Evolutionary conservation across 208 protist species (phyloP).

Genomic region (Phytomonas francai): DNA sequence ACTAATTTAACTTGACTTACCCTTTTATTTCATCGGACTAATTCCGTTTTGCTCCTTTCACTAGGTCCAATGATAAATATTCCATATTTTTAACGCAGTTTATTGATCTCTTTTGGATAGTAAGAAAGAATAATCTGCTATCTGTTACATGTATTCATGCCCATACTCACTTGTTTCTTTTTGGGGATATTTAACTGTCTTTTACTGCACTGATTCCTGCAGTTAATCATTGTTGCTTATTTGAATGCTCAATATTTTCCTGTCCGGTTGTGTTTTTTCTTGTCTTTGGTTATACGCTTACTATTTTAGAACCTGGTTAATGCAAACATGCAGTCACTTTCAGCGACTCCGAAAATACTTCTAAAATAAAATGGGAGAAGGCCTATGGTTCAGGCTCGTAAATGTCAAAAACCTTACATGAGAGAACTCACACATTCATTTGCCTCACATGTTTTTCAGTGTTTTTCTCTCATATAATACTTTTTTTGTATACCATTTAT

Average conservation of each 20-base stretch:
- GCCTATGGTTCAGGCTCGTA: background rate
- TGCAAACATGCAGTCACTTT: background rate
- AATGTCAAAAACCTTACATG: background rate
- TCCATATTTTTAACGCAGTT: background rate
- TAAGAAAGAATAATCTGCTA: background rate
- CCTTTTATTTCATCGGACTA: background rate
- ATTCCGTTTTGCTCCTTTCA: background rate
- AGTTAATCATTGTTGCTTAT: background rate
- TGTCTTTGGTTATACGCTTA: background rate
- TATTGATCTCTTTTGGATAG: background rate
- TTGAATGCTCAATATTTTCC: background rate
- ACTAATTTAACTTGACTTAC: background rate
- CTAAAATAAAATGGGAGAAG: background rate
- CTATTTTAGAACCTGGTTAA: background rate
- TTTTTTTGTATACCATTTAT: background rate
- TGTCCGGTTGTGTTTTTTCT: background rate
- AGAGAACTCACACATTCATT: background rate
- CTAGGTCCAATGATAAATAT: background rate
- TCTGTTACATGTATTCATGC: background rate
- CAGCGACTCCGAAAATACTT: background rate
- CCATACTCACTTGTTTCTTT: background rate
- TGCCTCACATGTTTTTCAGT: background rate
- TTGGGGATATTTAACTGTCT: background rate
- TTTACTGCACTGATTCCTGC: background rate
- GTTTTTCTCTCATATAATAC: background rate